Percentiles rank a stretch among this genome's conserved stretches.
These are phyloP conservation scores for Solanum sejunctum DNA, from an alignment of 257 asterid genomes.

Conservation along the genomic window DNA sequence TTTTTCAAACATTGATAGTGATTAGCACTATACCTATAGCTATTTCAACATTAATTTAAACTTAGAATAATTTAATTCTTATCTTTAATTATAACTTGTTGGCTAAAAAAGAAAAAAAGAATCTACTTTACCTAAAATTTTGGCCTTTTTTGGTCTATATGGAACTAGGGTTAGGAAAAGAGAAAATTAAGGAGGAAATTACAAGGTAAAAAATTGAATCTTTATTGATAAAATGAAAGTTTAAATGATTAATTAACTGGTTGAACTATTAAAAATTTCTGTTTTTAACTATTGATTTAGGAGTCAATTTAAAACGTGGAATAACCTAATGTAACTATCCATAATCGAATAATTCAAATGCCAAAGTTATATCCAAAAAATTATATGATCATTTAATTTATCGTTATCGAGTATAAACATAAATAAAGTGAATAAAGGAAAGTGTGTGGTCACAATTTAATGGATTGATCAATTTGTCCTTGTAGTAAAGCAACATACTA, in stretches of 20 bases:
- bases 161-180: too few species aligned
- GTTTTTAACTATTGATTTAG: too few species aligned
- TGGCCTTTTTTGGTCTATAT: not conserved
- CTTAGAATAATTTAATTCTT: not conserved
- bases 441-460: not conserved
- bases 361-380: not conserved
- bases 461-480: not conserved
- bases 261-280: too few species aligned
- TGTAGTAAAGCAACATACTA: not conserved
- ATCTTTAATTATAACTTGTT: not conserved
- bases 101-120: not conserved
- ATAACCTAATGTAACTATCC: not conserved
- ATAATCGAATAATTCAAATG: not conserved
- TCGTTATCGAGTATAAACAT: not conserved
- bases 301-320: not conserved
- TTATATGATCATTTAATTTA: not conserved
- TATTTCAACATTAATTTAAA: not conserved
- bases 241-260: not conserved
- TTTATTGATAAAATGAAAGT: not conserved
- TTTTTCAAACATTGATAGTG: slow-evolving; percentile 20
- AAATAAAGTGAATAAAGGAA: not conserved
- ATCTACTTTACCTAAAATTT: not conserved
- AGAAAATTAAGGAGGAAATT: accelerated
- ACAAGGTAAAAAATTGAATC: not conserved
- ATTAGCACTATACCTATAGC: slow-evolving; percentile 9